Conservation (phyloP, 345 rosid species). For the Tarenaya hassleriana region DNA sequence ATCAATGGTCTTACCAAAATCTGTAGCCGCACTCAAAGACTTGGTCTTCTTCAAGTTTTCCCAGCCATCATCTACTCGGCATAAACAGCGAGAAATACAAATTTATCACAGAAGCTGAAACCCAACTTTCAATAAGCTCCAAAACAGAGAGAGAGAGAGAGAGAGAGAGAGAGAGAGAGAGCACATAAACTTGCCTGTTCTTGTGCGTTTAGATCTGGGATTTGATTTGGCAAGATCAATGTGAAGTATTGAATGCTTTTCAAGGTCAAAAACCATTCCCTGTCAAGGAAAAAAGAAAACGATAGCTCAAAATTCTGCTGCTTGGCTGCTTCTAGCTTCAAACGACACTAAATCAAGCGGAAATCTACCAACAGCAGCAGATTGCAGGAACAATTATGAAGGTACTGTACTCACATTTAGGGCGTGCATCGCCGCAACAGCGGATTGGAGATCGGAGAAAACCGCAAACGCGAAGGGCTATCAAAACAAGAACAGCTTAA, state of each 20-base stretch:
- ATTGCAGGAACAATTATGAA: not conserved
- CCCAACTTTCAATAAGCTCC: not conserved
- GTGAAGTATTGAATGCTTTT: constrained; percentile 68
- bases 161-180: too few species aligned
- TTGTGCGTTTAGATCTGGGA: constrained; percentile 77
- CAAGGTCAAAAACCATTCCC: constrained; percentile 93
- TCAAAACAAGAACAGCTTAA: constrained; percentile 3
- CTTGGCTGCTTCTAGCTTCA: too few species aligned
- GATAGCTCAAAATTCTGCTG: not conserved
- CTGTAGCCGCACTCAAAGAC: constrained; percentile 33
- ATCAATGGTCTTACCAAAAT: constrained; percentile 46
- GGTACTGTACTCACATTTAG: constrained; percentile 52
- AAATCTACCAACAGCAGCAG: not conserved
- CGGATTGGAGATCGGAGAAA: constrained; percentile 67
- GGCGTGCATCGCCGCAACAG: constrained; percentile 65
- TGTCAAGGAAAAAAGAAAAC: constrained; percentile 24
- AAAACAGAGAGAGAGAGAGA: constrained; percentile 6
- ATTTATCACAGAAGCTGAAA: constrained; percentile 1
- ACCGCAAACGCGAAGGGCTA: constrained; percentile 90
- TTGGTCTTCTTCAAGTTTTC: constrained; percentile 20
- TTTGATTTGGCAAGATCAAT: constrained; percentile 88
- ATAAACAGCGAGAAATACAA: not conserved
- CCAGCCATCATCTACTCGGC: constrained; percentile 20
- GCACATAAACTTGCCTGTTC: constrained; percentile 42
- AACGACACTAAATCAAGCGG: not conserved